Percentiles rank a stretch among this genome's conserved stretches.
Evolutionary conservation across 1,139 yeast genomes (phyloP).

Genomic region (Hyphopichia pseudoburtonii): DNA sequence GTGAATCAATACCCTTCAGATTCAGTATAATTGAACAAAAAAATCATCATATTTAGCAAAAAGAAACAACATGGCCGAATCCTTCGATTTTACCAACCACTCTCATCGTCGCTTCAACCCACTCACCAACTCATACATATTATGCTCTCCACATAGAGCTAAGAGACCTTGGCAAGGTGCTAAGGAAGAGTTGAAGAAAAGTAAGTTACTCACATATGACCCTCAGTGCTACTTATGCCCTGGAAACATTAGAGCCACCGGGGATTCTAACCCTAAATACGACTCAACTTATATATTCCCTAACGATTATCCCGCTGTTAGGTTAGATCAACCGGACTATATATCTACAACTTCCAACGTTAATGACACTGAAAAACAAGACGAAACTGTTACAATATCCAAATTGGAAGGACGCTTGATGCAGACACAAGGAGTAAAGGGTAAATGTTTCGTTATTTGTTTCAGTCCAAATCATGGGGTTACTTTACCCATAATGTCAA

Average conservation of each 20-base stretch:
- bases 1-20: no score
- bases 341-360: slow-evolving; percentile 8
- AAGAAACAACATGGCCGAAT: slow-evolving; percentile 19
- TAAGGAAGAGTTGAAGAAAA: slow-evolving; percentile 50
- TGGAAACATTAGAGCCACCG: slow-evolving; percentile 65
- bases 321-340: slow-evolving; percentile 54
- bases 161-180: slow-evolving; percentile 85
- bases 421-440: slow-evolving; percentile 60
- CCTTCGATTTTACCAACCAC: slow-evolving; percentile 52
- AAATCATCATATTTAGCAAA: neutral
- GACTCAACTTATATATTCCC: slow-evolving; percentile 57
- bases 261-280: slow-evolving; percentile 63
- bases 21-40: no score
- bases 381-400: no score
- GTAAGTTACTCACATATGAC: slow-evolving; percentile 55
- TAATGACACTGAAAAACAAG: slow-evolving; percentile 11
- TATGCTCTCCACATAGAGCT: slow-evolving; percentile 77
- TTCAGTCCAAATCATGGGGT: slow-evolving; percentile 71
- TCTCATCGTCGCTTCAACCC: slow-evolving; percentile 74
- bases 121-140: slow-evolving; percentile 59
- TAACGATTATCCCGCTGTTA: slow-evolving; percentile 74
- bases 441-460: slow-evolving; percentile 71
- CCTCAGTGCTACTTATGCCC: slow-evolving; percentile 74
- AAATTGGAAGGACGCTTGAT: slow-evolving; percentile 45
- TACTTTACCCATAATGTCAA: slow-evolving; percentile 63